A percentile compares a stretch with the other conserved stretches of the same genome.
phyloP scores from a whole-genome alignment of 2,329 filamentous ascomycete genomes.

The Exophiala oligosperma region DNA sequence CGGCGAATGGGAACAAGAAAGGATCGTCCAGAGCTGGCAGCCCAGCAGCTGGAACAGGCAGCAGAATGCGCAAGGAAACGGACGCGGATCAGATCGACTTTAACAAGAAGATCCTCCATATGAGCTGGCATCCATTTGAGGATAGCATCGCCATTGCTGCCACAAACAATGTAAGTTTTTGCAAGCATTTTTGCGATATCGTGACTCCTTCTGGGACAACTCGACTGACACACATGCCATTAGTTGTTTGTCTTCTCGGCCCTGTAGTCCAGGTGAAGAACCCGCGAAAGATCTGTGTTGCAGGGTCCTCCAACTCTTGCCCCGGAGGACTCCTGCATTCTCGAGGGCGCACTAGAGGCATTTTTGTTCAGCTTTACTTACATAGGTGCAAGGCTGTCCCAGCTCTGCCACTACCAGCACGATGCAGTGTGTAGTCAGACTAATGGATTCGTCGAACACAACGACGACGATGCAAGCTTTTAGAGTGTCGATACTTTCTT shows the following conservation, averaged over 20 bases:
- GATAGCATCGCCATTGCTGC: constrained; percentile 99
- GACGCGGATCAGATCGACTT: constrained; percentile 99
- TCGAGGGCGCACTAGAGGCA: no score
- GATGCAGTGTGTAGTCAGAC: no score
- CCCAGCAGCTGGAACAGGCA: constrained; percentile 74
- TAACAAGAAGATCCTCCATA: constrained; percentile 99
- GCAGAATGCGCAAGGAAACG: constrained; percentile 97
- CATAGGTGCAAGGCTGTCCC: no score
- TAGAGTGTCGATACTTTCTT: no score
- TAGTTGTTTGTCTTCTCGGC: constrained; percentile 79
- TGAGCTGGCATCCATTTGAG: constrained; percentile 99
- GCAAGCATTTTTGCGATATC: neutral
- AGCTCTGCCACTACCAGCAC: no score
- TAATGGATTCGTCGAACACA: no score
- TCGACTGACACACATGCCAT: neutral
- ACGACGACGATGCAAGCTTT: no score
- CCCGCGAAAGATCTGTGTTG: neutral
- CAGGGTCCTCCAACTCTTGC: constrained; percentile 4
- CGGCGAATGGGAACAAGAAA: constrained; percentile 75
- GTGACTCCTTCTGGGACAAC: no score
- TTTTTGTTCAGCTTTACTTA: no score
- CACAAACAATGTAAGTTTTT: constrained; percentile 88
- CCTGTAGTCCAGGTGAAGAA: constrained; percentile 49
- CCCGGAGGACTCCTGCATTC: neutral
- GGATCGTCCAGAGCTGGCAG: constrained; percentile 83